phyloP scores from a whole-genome alignment of 192 early-diverging fungal species.

The Phlyctochytrium arcticum region DNA sequence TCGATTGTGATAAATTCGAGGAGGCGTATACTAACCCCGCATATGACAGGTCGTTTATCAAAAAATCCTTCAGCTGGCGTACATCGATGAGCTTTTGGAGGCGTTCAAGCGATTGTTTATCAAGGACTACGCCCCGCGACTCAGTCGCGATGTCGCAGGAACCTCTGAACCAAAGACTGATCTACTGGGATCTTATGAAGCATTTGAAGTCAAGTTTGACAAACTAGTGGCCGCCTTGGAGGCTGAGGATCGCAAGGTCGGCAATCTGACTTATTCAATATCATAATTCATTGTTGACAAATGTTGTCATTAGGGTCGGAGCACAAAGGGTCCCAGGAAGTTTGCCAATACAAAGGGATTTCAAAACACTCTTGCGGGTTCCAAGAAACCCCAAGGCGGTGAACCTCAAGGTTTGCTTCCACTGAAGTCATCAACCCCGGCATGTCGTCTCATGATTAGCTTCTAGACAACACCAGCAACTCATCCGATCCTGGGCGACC shows the following conservation, averaged over 20 bases:
- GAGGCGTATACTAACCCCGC: too few species aligned
- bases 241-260: constrained; percentile 56
- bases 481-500: too few species aligned
- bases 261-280: neutral
- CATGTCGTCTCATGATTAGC: too few species aligned
- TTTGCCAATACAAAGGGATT: constrained; percentile 80
- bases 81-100: constrained; percentile 78
- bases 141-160: too few species aligned
- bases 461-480: too few species aligned
- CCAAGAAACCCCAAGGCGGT: constrained; percentile 19
- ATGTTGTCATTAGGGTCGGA: neutral
- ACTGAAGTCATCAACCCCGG: too few species aligned
- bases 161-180: too few species aligned
- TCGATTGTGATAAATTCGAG: too few species aligned
- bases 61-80: constrained; percentile 79
- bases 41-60: constrained; percentile 70
- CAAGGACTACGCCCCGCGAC: constrained; percentile 43
- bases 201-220: constrained; percentile 71
- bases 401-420: too few species aligned
- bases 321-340: constrained; percentile 52
- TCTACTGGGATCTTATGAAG: constrained; percentile 26
- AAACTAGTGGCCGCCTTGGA: constrained; percentile 62
- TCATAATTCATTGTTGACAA: neutral
- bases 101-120: constrained; percentile 66
- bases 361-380: constrained; percentile 56